Conservation (phyloP, 2,329 filamentous ascomycete species). For the Colletotrichum tropicicola region DNA sequence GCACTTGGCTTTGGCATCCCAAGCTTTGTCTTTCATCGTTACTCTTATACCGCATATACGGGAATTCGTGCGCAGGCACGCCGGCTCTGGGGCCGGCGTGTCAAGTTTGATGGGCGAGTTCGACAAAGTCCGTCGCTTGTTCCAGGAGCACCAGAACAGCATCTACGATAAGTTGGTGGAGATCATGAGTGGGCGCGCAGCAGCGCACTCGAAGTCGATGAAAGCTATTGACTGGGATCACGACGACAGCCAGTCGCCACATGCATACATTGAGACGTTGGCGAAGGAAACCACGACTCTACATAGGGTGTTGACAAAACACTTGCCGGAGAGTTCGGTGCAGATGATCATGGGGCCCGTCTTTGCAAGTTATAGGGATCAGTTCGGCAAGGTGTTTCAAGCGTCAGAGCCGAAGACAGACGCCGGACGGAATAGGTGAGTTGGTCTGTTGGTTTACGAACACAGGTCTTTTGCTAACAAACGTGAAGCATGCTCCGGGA, state of each 20-base stretch:
- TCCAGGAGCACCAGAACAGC: slow-evolving; percentile 88
- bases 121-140: slow-evolving; percentile 83
- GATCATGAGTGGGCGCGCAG: slow-evolving; percentile 85
- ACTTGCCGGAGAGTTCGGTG: slow-evolving; percentile 80
- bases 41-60: slow-evolving; percentile 88
- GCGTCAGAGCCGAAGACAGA: slow-evolving; percentile 72
- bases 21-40: slow-evolving; percentile 87
- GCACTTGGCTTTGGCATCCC: slow-evolving; percentile 90
- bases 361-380: slow-evolving; percentile 82
- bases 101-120: slow-evolving; percentile 80
- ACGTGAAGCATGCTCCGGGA: slow-evolving; percentile 76
- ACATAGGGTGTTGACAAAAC: slow-evolving; percentile 83
- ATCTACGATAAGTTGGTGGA: slow-evolving; percentile 95
- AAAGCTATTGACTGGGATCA: slow-evolving; percentile 79
- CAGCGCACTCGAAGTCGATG: slow-evolving; percentile 78
- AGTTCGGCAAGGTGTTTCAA: slow-evolving; percentile 77
- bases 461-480: neutral
- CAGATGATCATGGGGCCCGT: slow-evolving; percentile 87
- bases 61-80: slow-evolving; percentile 87
- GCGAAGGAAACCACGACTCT: slow-evolving; percentile 87
- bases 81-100: slow-evolving; percentile 59
- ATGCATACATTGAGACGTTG: slow-evolving; percentile 85
- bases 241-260: slow-evolving; percentile 53
- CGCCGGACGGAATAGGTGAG: slow-evolving; percentile 76
- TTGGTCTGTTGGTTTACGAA: neutral